Evolutionary conservation across 2,329 filamentous ascomycete species (phyloP), one percentile per base, ranked within the genome.

Genomic region (Parascedosporium putredinis): DNA sequence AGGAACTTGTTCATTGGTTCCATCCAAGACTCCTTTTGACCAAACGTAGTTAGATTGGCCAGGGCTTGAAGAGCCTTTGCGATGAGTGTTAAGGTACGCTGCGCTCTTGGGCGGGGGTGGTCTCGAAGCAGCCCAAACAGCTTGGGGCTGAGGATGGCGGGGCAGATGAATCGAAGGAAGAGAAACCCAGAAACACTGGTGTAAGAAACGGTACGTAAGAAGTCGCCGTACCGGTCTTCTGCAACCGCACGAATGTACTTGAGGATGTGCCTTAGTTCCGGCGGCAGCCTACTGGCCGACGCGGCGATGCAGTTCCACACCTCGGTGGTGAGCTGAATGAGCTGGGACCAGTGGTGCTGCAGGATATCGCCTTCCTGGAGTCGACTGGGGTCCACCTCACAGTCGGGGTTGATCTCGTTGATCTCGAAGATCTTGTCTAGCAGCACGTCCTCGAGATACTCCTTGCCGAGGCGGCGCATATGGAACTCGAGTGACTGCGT

Each of bases 1-100:
- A 97, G 70, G 58, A 96, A 96, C 40, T 78, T 79, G 61, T 96
- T 97, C 91, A 97, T 97, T 0, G 89, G 89, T 67, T 95, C 90
- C 90, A 97, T 96, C 88, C 89, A 97, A n/a, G 85, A 82, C 65
- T 97, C 91, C 62, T 95, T 95, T 61, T 86, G 90, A 36, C 91
- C 91, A 61, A 96, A 96, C 0, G 81, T 88, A 2, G 88, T 87
- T 67, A 96, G 76, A 62, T 96, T 96, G 16, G 89, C 88, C 52
- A 97, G 74, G 14, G 88, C 90, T 66, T 96, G 90, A 7, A 97
- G 71, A 1, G 86, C 88, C 66, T 97, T 97, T 22, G 91, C 88
- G 52, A 97, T 90, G 46, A 97, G 75, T 0, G 91, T 96, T 49
- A 96, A 75, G 0, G 90, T 95, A 38, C 91, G 81, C 62, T 95